Percentiles rank a stretch among this genome's conserved stretches.
Evolutionary conservation across 1,139 yeast genomes (phyloP).

Genomic region (Saccharomyces hybrid): DNA sequence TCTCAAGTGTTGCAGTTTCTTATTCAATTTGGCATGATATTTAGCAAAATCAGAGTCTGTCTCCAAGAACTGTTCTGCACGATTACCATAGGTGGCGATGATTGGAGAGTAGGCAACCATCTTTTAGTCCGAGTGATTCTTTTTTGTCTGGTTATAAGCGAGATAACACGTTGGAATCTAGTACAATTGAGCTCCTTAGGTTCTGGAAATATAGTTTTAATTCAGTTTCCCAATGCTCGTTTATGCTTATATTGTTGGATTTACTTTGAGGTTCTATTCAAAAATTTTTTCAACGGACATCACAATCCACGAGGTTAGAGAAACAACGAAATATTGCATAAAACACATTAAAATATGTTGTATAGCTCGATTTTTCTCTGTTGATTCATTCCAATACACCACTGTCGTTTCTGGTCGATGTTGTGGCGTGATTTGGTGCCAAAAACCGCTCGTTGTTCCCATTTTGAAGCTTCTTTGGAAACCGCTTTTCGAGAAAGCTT

Average conservation of each 20-base stretch:
- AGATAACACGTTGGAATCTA: background rate
- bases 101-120: conserved; percentile 28
- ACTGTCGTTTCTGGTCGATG: background rate
- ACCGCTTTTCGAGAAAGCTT: background rate
- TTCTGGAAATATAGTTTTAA: background rate
- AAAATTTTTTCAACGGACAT: background rate
- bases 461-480: background rate
- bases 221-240: background rate
- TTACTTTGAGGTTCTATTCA: background rate
- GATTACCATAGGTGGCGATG: conserved; percentile 28
- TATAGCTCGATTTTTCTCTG: background rate
- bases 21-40: conserved; percentile 29
- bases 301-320: background rate
- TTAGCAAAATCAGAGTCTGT: conserved; percentile 24
- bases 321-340: background rate
- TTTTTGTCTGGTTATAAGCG: background rate
- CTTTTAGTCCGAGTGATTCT: background rate
- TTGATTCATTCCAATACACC: background rate
- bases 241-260: background rate
- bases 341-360: background rate
- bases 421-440: background rate
- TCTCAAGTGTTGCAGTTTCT: conserved; percentile 27
- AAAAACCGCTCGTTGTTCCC: background rate
- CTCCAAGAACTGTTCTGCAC: conserved; percentile 28
- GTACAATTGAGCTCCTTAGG: background rate